These are phyloP conservation scores for Pichia pseudocactophila DNA, from an alignment of 805 yeast species.

Conservation along the genomic window DNA sequence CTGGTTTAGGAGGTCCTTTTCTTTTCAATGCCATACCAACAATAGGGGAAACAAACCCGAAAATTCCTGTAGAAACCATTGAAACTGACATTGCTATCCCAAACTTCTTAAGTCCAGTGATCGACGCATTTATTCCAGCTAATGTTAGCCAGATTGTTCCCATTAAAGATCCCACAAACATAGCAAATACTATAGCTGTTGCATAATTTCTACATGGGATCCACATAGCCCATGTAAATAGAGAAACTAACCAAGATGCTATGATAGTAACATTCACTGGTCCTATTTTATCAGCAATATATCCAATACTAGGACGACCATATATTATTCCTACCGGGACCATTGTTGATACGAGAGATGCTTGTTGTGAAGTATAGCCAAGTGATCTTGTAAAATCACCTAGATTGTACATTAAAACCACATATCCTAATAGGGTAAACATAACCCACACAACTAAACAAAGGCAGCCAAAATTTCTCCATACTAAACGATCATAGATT, in stretches of 20 bases:
- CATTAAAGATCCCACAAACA: slow-evolving; percentile 50
- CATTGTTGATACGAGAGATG: slow-evolving; percentile 53
- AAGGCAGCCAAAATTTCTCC: slow-evolving; percentile 29
- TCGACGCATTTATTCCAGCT: slow-evolving; percentile 42
- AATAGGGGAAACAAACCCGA: slow-evolving; percentile 50
- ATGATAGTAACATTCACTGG: slow-evolving; percentile 36
- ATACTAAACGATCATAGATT: slow-evolving; percentile 35
- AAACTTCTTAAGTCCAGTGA: slow-evolving; percentile 46
- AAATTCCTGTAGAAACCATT: slow-evolving; percentile 43
- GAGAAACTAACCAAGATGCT: slow-evolving; percentile 31
- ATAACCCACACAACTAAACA: slow-evolving; percentile 32
- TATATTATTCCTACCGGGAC: slow-evolving; percentile 45
- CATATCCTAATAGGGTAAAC: slow-evolving; percentile 52
- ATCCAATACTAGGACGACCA: slow-evolving; percentile 51
- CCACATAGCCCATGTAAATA: slow-evolving; percentile 44
- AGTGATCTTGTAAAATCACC: slow-evolving; percentile 52
- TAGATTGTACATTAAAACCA: slow-evolving; percentile 46
- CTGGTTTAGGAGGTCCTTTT: slow-evolving; percentile 29
- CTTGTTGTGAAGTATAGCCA: slow-evolving; percentile 48
- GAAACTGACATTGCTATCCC: slow-evolving; percentile 38
- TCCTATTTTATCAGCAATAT: slow-evolving; percentile 42
- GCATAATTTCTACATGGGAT: slow-evolving; percentile 51
- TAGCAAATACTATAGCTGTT: slow-evolving; percentile 43
- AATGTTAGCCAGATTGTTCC: slow-evolving; percentile 52
- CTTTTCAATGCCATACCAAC: slow-evolving; percentile 46